phyloP scores from a whole-genome alignment of 768 basidiomycete species.

The Naganishia vaughanmartiniae region DNA sequence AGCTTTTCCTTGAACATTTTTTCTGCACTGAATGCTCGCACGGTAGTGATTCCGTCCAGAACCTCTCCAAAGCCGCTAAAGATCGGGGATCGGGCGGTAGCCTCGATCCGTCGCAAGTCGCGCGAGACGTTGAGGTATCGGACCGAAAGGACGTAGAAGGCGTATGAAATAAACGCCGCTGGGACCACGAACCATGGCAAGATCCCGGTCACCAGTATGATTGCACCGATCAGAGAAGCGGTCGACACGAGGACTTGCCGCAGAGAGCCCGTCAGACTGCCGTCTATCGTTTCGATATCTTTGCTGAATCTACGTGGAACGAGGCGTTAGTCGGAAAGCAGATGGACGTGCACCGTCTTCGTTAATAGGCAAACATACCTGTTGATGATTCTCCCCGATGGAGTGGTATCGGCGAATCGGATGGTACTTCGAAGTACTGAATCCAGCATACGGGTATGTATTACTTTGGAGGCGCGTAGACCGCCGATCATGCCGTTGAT shows the following conservation, averaged over 20 bases:
- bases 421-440: constrained; percentile 35
- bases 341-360: neutral
- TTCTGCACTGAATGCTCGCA: constrained; percentile 85
- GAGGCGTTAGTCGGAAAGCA: neutral
- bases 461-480: constrained; percentile 21
- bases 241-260: constrained; percentile 64
- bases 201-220: constrained; percentile 57
- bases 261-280: constrained; percentile 51
- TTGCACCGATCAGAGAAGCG: constrained; percentile 72
- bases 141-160: constrained; percentile 66
- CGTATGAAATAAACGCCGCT: constrained; percentile 67
- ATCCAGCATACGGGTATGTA: constrained; percentile 44
- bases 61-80: constrained; percentile 52
- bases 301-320: constrained; percentile 40
- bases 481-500: constrained; percentile 30
- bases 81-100: constrained; percentile 69
- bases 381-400: constrained; percentile 74
- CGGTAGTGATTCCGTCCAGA: constrained; percentile 85
- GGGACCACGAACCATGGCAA: constrained; percentile 83
- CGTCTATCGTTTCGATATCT: constrained; percentile 85
- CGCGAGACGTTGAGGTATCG: constrained; percentile 66
- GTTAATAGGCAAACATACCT: neutral
- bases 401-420: constrained; percentile 47
- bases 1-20: constrained; percentile 65
- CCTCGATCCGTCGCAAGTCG: constrained; percentile 85